Evolutionary conservation across 2,329 filamentous ascomycete species (phyloP), one percentile per base, ranked within the genome.

Genomic region (Triangularia setosa): DNA sequence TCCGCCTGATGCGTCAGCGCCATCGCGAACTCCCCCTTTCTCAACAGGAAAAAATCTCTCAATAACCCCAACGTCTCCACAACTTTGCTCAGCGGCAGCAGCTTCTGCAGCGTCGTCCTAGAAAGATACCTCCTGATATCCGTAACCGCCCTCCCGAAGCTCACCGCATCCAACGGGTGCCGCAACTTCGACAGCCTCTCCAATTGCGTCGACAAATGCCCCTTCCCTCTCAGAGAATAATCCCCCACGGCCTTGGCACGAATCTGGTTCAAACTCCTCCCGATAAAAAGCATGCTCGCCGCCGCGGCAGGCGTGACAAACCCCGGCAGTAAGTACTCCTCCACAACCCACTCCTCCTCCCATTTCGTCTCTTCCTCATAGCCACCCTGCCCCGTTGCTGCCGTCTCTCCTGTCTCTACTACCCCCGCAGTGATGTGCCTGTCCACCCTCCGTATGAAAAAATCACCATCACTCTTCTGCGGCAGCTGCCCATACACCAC

Each of bases 11-110:
- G 86, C 1, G 96, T 92, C 25, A 99, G 78, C 0, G 90, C 89
- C 77, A 95, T 88, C 21, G 93, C 92, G 75, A 99, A 99, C 75
- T 98, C 95, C 60, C 94, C 94, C 33, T 92, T 86, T 0, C 90
- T 90, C 0, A 99, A 83, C 2, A 99, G 83, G 69, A 97, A 92
- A 77, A 96, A 97, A 63, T 95, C 89, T 57, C 93, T 85, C 1
- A 97, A 81, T 8, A 97, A 81, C 27, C 87, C 86, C 14, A 98
- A 80, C 58, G 91, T 87, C 68, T 95, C 89, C 5, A 92, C 79
- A 3, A 97, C 92, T 70, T 87, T 90, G 11, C 85, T 82, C 5
- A 93, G 79, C 0, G 95, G 95, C 3, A 99, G 77, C 0, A 98
- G 81, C 71, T 90, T 89, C 60, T 94, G 92, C 2, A 98, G 80